Evolutionary conservation across 768 basidiomycete species (phyloP), one percentile per base, ranked within the genome.

Genomic region (Baorangia bicolor): DNA sequence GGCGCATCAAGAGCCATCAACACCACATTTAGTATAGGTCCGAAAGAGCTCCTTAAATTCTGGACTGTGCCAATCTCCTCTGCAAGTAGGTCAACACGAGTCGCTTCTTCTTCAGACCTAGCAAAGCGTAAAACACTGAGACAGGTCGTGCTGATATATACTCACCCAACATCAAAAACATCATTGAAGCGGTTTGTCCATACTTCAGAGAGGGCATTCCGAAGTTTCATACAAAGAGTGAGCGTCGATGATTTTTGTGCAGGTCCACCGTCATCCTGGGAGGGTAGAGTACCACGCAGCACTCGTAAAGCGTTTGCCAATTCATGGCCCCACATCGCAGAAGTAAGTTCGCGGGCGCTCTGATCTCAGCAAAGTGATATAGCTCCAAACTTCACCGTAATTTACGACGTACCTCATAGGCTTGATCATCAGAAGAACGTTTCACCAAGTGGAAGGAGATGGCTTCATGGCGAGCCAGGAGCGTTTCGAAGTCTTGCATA

Each of bases 281-380:
- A 73, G 10, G 78, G 72, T 21, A 91, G 71, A 66, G 77, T 76
- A 6, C 71, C 66, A 61, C 82, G 77, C 18, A 86, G 74, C 45
- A 84, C 79, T 53, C 81, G 84, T 23, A 95, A 73, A 3, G 84
- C 83, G 21, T 71, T 65, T n/a, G 91, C 88, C 3, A 96, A 73
- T 59, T 96, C 94, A 65, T 92, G 86, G 1, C 92, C 91, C 73
- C 93, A 85, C 0, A 86, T 80, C 1, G 89, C 87, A 6, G 86
- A 85, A 16, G 86, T 85, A 42, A 96, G 76, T 65, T 96, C 94
- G 38, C 85, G 80, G 2, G 94, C 91, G 64, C 90, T 92, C 94
- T 60, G 35, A 42, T n/a, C 14, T 39, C 40, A 41, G 55, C 12
- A 48, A 51, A 53, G 44, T 49, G 41, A 33, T 35, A 35, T 45